Evolutionary conservation across 352 stramenopile species (phyloP).

Genomic region (Halophytophthora polymorphica): DNA sequence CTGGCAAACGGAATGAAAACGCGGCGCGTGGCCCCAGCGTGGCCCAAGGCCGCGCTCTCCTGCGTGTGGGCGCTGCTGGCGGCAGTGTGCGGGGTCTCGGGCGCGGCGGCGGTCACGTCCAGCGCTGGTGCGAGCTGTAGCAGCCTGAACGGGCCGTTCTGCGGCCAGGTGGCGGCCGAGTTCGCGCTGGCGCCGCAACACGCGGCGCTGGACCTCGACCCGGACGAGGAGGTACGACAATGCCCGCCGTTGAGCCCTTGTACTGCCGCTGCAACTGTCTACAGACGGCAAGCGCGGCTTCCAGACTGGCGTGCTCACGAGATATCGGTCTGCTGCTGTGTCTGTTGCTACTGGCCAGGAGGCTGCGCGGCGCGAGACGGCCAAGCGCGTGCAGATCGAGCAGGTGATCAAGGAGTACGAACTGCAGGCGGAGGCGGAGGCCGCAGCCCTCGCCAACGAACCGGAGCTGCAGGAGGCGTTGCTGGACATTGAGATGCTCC

Average conservation of each 20-base stretch:
- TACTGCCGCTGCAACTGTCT: too few relatives aligned
- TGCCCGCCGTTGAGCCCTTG: too few relatives aligned
- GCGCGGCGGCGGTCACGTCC: neutral
- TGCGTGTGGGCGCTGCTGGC: neutral
- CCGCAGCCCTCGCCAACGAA: slow-evolving; percentile 4
- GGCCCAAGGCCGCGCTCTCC: slow-evolving; percentile 5
- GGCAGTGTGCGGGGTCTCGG: neutral
- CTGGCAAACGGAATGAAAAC: too few relatives aligned
- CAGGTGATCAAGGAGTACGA: slow-evolving; percentile 68
- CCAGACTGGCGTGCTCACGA: neutral
- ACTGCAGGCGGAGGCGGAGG: slow-evolving; percentile 25
- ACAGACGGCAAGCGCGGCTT: neutral
- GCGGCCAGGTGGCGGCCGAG: slow-evolving; percentile 18
- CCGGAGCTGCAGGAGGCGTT: slow-evolving; percentile 28
- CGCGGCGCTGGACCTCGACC: slow-evolving; percentile 38
- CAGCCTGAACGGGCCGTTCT: slow-evolving; percentile 73
- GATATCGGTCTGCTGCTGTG: neutral
- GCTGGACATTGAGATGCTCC: slow-evolving; percentile 46
- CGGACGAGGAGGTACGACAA: slow-evolving; percentile 34
- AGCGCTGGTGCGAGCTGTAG: slow-evolving; percentile 30
- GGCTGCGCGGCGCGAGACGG: slow-evolving; percentile 17
- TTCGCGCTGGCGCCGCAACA: slow-evolving; percentile 38
- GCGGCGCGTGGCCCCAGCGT: neutral
- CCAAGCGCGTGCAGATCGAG: slow-evolving; percentile 52
- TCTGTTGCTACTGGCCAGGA: slow-evolving; percentile 17